Evolutionary conservation across 1,284 basidiomycete species (phyloP).

Genomic region (Hortiboletus rubellus): DNA sequence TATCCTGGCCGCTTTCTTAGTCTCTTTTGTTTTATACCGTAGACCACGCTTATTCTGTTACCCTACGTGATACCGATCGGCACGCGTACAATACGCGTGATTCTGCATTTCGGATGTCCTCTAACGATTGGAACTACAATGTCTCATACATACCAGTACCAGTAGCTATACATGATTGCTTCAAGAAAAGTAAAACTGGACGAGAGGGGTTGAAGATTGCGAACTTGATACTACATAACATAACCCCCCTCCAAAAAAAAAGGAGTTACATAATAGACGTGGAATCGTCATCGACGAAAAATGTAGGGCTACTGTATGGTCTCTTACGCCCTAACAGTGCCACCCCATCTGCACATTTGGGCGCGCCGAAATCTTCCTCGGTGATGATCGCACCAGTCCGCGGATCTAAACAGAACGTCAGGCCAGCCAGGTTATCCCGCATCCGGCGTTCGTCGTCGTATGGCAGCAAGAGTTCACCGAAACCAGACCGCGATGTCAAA

Average conservation of each 20-base stretch:
- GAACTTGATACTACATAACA: too few species aligned
- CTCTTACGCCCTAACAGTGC: constrained; percentile 18
- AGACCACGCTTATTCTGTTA: constrained; percentile 17
- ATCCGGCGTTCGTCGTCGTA: constrained; percentile 52
- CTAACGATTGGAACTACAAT: not conserved
- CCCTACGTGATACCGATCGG: constrained; percentile 15
- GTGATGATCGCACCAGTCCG: constrained; percentile 64
- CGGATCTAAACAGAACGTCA: constrained; percentile 58
- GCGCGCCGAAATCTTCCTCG: constrained; percentile 27
- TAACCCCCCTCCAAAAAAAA: too few species aligned
- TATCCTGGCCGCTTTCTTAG: constrained; percentile 1
- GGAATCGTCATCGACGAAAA: constrained; percentile 5
- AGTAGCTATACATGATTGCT: not conserved
- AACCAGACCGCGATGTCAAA: constrained; percentile 60
- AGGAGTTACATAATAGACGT: too few species aligned
- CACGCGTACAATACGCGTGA: constrained; percentile 5
- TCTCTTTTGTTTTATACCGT: constrained; percentile 10
- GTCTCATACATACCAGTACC: constrained; percentile 8
- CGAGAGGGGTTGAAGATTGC: too few species aligned
- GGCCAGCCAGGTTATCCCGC: constrained; percentile 47
- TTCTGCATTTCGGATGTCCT: constrained; percentile 2
- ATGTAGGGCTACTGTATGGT: constrained; percentile 2
- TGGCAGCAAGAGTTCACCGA: constrained; percentile 58
- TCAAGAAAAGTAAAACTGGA: not conserved
- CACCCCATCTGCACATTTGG: constrained; percentile 12